Base-by-base conservation (phyloP, 208 protist genomes). In the Trypanosoma cruzi region DNA sequence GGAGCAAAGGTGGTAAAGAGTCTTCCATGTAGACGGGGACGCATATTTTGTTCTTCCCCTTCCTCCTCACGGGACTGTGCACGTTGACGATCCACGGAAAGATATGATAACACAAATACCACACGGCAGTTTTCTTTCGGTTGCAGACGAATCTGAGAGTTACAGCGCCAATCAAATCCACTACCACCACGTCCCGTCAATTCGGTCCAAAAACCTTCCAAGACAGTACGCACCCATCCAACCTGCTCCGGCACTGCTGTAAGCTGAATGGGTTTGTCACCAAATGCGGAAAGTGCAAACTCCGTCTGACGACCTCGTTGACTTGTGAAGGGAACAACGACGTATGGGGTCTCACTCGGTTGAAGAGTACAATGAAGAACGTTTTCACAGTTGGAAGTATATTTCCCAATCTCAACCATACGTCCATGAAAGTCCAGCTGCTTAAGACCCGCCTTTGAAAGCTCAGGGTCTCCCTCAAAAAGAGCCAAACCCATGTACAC, bases 381-480 rank as follows among this genome's bases (percentile, higher is more conserved):
- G 57, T 97, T 97, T 75, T 97, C 89, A 68, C 92, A 94, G 80
- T 97, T 97, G 36, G 89, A 94, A 7, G 89, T 97, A 78, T 92
- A 97, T 40, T 79, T 85, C 68, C 83, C 86, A 61, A 93, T 91
- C 60, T 94, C 89, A 13, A 95, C 81, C 82, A 97, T 93, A 54
- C 84, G 80, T 26, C 92, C 89, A 69, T 97, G 89, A 60, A 97
- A 95, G 68, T 95, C 87, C 20, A 97, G 78, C 75, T 95, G 92
- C 77, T 97, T 97, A 18, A 97, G 87, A 4, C 88, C 88, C 49
- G 72, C 55, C 73, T 90, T 86, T 26, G 83, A 59, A 32, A 95
- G 68, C 40, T 84, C 80, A 32, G 75, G 68, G 55, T 95, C 88
- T 36, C 88, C 92, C 63, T 94, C 85, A 75, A 97, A 95, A 64